Base-by-base conservation (phyloP, 2,329 filamentous ascomycete genomes). In the Fusarium haematococcum region DNA sequence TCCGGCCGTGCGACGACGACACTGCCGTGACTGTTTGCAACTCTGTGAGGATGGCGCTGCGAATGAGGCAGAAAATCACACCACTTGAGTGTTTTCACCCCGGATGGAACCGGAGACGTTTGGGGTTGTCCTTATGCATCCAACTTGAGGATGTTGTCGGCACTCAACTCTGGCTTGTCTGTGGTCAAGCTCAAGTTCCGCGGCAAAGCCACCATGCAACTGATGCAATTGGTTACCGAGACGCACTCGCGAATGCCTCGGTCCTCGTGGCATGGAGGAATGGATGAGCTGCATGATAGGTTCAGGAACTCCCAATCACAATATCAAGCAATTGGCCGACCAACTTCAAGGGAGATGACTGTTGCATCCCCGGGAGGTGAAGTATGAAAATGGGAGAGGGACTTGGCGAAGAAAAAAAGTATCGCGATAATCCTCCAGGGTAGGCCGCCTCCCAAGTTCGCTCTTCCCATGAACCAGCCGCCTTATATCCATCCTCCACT, bases 1-100 rank as follows among this genome's bases (percentile, higher is more conserved):
- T 59, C 56, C 56, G 56, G 35, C 56, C 56, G 56, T 58, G 54
- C 54, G 33, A 39, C 54, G n/a, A 37, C 54, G 23, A 58, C 32
- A 58, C 54, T 39, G 16, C 54, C 54, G 33, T 37, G 33, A 18
- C 32, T 18, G 9, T 23, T 39, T 39, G 23, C 20, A 32, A 39
- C 33, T 39, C 18, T 37, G 20, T n/a, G 45, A 50, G 25, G 8
- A 50, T 50, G 14, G 25, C 45, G 25, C 16, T 50, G 45, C 14
- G 16, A 27, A n/a, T 27, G 45, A 50, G 54, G 32, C 9, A 35
- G 30, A 33, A 25, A 39, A 23, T 27, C 54, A 35, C 32, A 33
- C 30, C 52, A 56, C 52, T 56, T 35, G 30, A 3, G 20, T 35
- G 52, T 56, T 56, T 56, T 23, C 52, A 35, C n/a, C 13, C 30